Conservation (phyloP, 208 protist genomes). For the Angomonas ambiguus region DNA sequence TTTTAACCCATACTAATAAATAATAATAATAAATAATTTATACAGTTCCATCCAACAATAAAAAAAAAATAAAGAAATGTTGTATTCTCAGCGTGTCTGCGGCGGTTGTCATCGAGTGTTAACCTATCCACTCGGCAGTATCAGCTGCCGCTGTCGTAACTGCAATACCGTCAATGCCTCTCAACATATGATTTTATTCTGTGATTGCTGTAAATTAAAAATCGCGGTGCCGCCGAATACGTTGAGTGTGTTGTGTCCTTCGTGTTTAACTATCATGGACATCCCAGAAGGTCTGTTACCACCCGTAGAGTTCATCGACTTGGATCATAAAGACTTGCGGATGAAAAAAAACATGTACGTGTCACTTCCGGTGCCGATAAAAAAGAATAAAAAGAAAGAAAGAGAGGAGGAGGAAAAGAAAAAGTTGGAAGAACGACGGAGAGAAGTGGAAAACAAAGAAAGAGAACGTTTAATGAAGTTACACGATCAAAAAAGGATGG, state of each 20-base stretch:
- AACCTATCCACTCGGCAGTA: slow-evolving; percentile 59
- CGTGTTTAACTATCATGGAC: slow-evolving; percentile 64
- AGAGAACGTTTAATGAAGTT: neutral
- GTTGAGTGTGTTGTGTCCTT: slow-evolving; percentile 58
- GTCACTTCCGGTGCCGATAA: slow-evolving; percentile 11
- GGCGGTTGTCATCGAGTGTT: slow-evolving; percentile 58
- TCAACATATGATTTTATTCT: slow-evolving; percentile 46
- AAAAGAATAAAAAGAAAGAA: slow-evolving; percentile 5
- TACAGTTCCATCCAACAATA: neutral
- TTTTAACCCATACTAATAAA: neutral
- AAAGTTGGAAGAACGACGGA: neutral
- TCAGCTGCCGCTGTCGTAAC: slow-evolving; percentile 70
- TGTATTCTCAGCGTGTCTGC: slow-evolving; percentile 70
- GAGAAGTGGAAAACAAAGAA: slow-evolving; percentile 1
- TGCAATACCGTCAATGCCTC: slow-evolving; percentile 64
- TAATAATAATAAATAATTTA: neutral
- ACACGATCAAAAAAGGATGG: neutral
- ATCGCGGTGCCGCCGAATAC: slow-evolving; percentile 78
- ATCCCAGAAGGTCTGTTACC: slow-evolving; percentile 71
- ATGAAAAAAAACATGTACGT: slow-evolving; percentile 55
- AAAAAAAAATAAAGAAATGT: slow-evolving; percentile 21
- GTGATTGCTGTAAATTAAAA: slow-evolving; percentile 31
- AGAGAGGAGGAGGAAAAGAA: slow-evolving; percentile 1
- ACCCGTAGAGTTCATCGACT: slow-evolving; percentile 22
- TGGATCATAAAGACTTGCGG: slow-evolving; percentile 17